Evolutionary conservation across 176 grass and related monocot genomes (phyloP), one percentile per base, ranked within the genome.

Genomic region (Oryza brachyantha): DNA sequence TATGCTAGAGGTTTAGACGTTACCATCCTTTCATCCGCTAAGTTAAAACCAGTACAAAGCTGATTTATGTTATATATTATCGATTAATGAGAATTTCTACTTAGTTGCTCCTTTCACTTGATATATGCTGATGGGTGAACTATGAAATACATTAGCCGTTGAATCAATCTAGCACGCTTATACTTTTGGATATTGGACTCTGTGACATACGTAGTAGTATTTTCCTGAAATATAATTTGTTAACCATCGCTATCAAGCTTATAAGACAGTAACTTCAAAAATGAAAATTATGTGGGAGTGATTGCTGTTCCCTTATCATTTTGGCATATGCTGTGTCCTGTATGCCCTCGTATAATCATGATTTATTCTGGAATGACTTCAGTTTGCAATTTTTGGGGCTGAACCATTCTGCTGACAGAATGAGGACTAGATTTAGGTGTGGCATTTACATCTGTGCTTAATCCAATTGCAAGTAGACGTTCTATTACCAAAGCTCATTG

Each of bases 1-100:
- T 36, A 58, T 26, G 11, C 14, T 46, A 75, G 24, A 40, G 59
- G n/a, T 16, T 75, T 76, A 25, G 37, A 29, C 25, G 38, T 62
- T 45, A n/a, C 60, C 68, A 48, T 48, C 64, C 45, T 86, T 72
- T 8, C 77, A 58, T 61, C 24, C 42, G 10, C 29, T n/a, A 21
- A 5, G 5, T 16, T 46, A 65, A 68, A 74, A 68, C 68, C 46
- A 61, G 52, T 26, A 21, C 29, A 16, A 63, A 45, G 8, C 8
- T 76, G 28, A 34, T 60, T 29, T 67, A 58, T n/a, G 19, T 60
- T 32, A 32, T 32, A 4, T n/a, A 32, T 83, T 28, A 68, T 12
- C 4, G 50, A 7, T 59, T 40, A 29, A 74, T 50, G 5, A 57
- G 17, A 52, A 52, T 52, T 2, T 52, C 46, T 52, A 21, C 46